These are phyloP conservation scores for Glarea lozoyensis DNA, from an alignment of 495 filamentous ascomycete genomes.

Conservation along the genomic window DNA sequence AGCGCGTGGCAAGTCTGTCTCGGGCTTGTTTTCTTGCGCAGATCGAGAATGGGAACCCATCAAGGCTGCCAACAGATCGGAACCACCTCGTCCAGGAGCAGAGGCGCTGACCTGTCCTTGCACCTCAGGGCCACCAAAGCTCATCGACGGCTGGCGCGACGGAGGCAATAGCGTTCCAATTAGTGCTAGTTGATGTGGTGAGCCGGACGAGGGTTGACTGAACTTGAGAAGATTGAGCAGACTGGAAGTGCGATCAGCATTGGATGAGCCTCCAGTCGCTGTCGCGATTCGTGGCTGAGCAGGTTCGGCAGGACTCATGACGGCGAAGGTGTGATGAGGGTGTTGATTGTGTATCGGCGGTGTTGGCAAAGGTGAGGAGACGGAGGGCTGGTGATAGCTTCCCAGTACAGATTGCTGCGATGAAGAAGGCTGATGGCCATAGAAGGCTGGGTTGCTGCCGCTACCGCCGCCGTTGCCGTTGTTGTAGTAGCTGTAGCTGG, in stretches of 20 bases:
- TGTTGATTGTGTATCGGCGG: slow-evolving; percentile 32
- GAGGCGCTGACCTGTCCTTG: slow-evolving; percentile 2
- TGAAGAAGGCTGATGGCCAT: slow-evolving; percentile 13
- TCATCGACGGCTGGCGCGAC: slow-evolving; percentile 12
- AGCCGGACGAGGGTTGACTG: slow-evolving; percentile 43
- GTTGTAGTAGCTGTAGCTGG: slow-evolving; percentile 18
- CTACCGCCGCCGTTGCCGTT: slow-evolving; percentile 7
- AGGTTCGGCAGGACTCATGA: slow-evolving; percentile 38
- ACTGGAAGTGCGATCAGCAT: slow-evolving; percentile 54
- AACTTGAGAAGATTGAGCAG: slow-evolving; percentile 86
- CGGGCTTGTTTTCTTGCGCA: slow-evolving; percentile 6
- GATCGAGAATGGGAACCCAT: slow-evolving; percentile 26
- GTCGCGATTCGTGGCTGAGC: slow-evolving; percentile 26
- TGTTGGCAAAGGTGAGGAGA: slow-evolving; percentile 30
- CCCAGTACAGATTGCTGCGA: slow-evolving; percentile 26
- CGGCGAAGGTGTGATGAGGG: slow-evolving; percentile 40
- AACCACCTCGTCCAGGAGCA: slow-evolving; percentile 7
- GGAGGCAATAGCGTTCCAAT: slow-evolving; percentile 13
- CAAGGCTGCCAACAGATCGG: slow-evolving; percentile 42
- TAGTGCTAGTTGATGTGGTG: slow-evolving; percentile 8
- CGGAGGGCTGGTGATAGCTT: slow-evolving; percentile 36
- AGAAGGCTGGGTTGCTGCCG: too few species aligned
- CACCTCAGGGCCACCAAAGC: slow-evolving; percentile 6
- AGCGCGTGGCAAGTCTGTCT: slow-evolving; percentile 2
- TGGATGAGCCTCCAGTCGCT: slow-evolving; percentile 26